Evolutionary conservation across 495 filamentous ascomycete species (phyloP), one percentile per base, ranked within the genome.

Genomic region (Aspergillus asperescens): DNA sequence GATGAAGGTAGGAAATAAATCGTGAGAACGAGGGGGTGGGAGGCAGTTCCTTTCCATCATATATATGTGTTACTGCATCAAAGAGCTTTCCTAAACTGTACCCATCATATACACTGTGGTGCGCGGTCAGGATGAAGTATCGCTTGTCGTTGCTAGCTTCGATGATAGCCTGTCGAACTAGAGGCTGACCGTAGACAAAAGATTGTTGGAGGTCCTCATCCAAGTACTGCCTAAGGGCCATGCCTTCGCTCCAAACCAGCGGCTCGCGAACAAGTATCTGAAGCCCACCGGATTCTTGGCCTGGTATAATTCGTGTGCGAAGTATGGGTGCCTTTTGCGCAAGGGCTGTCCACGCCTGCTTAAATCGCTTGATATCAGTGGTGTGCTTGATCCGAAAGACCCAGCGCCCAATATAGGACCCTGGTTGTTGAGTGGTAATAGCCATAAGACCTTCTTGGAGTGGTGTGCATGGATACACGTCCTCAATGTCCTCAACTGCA

Each of bases 101-200:
- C 6, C 80, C 81, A 52, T 85, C 83, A 41, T 82, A 85, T 0
- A 84, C 51, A 3, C 77, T 76, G 51, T 86, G 82, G 52, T 85
- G 81, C 47, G 77, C 75, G 0, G 76, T 81, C 53, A 78, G 69
- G 7, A 80, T 69, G 29, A 83, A 75, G 46, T 71, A 56, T 6
- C 45, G 55, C 12, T 16, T 38, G 5, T 44, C 12, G 2, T 20
- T 4, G 2, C 15, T 20, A 1, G 24, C 22, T 13, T 34, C 18
- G 8, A 78, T 52, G 0, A 81, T 52, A 2, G 64, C 71, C 38
- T 74, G 78, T 27, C 73, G 65, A 6, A 51, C 19, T 1, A 57
- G 18, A 5, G 23, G 34, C 5, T 52, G 28, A 5, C 55, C 55
- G 25, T 49, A 49, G 7, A 5, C 35, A 15, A 55, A 49, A 3